phyloP scores from a whole-genome alignment of 495 filamentous ascomycete genomes.

The Astrothelium macrocarpum region DNA sequence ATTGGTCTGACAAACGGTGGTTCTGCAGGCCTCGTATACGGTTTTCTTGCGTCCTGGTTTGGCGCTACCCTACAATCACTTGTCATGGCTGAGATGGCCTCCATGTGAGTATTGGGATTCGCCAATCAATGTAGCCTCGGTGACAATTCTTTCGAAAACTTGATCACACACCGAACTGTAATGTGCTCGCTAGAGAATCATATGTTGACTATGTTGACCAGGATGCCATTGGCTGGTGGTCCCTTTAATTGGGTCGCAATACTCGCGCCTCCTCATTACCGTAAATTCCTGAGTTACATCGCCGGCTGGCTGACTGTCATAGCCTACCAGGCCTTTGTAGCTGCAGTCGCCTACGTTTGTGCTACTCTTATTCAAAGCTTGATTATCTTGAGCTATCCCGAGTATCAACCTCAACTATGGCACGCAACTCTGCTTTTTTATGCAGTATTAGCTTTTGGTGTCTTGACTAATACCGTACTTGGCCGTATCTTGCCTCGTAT shows the following conservation, averaged over 20 bases:
- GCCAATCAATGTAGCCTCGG: not conserved
- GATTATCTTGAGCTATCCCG: constrained; percentile 23
- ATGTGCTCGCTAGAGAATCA: not conserved
- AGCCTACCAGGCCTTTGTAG: constrained; percentile 22
- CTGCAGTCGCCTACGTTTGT: constrained; percentile 17
- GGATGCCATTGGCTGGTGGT: not conserved
- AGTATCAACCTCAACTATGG: constrained; percentile 18
- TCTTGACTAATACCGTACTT: constrained; percentile 21
- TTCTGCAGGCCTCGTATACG: constrained; percentile 25
- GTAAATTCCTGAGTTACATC: constrained; percentile 30
- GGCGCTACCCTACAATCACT: constrained; percentile 19
- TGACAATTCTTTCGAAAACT: not conserved
- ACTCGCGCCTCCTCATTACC: constrained; percentile 24
- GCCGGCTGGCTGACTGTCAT: constrained; percentile 24
- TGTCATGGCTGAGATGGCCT: constrained; percentile 27
- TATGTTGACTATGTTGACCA: not conserved
- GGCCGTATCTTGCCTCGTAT: constrained; percentile 17
- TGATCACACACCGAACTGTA: not conserved
- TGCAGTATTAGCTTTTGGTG: constrained; percentile 13
- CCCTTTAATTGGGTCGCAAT: constrained; percentile 10
- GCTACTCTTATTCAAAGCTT: constrained; percentile 21
- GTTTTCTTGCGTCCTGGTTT: constrained; percentile 20
- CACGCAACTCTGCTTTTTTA: constrained; percentile 27
- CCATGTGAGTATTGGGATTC: constrained; percentile 11
- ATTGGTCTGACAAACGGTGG: constrained; percentile 22